phyloP scores from a whole-genome alignment of 73 alveolate species.

The Symbiodinium pilosum region DNA sequence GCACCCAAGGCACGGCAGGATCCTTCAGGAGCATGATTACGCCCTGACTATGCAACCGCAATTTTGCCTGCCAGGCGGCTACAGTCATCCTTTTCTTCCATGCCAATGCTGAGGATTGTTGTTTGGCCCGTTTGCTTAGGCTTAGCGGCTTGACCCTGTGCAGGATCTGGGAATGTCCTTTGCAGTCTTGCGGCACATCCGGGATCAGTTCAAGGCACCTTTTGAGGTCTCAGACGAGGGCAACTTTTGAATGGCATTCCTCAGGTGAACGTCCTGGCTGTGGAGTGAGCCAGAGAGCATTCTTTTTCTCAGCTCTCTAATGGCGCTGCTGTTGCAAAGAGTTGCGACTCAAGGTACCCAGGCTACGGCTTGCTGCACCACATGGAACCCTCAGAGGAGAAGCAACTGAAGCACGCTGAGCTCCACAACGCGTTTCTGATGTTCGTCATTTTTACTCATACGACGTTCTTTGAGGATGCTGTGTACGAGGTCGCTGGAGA shows the following conservation, averaged over 20 bases:
- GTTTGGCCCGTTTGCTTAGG: too few species aligned
- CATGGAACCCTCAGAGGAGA: conserved; percentile 95
- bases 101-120: conserved; percentile 97
- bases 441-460: not conserved
- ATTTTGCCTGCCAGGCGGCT: conserved; percentile 52
- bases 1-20: conserved; percentile 20
- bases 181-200: conserved; percentile 95
- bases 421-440: too few species aligned
- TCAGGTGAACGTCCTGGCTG: conserved; percentile 10
- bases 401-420: too few species aligned
- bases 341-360: not conserved
- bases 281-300: not conserved
- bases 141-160: not conserved
- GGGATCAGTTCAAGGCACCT: conserved; percentile 95
- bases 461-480: not conserved
- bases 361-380: conserved; percentile 79
- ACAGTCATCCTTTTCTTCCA: conserved; percentile 97
- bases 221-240: conserved; percentile 57
- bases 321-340: too few species aligned
- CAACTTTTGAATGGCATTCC: not conserved
- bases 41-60: too few species aligned
- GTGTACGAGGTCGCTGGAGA: conserved; percentile 12
- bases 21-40: too few species aligned
- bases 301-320: too few species aligned
- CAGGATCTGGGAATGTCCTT: conserved; percentile 97